Percentiles rank a stretch among this genome's conserved stretches.
Conservation (phyloP, 2,329 filamentous ascomycete genomes). For the Aspergillus hiratsukae region DNA sequence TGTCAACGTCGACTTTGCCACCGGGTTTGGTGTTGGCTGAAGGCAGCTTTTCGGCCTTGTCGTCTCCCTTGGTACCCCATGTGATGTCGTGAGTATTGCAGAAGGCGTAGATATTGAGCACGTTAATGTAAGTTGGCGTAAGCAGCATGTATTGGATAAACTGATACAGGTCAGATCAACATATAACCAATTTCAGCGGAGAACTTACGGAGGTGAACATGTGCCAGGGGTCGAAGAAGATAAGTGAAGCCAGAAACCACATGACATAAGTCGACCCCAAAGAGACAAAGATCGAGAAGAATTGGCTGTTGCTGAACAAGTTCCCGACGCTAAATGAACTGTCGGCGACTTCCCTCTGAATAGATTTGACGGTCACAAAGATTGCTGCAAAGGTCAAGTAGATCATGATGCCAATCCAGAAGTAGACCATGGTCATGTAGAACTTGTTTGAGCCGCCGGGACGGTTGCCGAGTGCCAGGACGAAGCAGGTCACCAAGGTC, state of each 20-base stretch:
- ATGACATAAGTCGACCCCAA: slow-evolving; percentile 88
- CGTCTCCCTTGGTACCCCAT: slow-evolving; percentile 97
- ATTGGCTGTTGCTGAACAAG: slow-evolving; percentile 81
- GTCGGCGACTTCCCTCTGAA: slow-evolving; percentile 64
- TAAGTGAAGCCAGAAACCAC: slow-evolving; percentile 82
- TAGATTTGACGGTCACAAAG: slow-evolving; percentile 85
- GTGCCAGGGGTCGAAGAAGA: slow-evolving; percentile 99
- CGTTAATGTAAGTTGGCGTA: slow-evolving; percentile 95
- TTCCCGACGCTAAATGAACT: slow-evolving; percentile 63
- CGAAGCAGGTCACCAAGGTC: slow-evolving; percentile 89
- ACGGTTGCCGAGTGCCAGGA: slow-evolving; percentile 88
- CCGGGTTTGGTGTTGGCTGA: slow-evolving; percentile 87
- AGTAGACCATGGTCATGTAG: slow-evolving; percentile 97
- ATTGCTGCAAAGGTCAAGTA: slow-evolving; percentile 93
- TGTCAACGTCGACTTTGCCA: slow-evolving; percentile 86
- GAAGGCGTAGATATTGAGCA: slow-evolving; percentile 98
- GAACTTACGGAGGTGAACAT: slow-evolving; percentile 73
- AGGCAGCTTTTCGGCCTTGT: slow-evolving; percentile 86
- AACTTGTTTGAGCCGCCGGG: slow-evolving; percentile 90
- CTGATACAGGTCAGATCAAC: slow-evolving; percentile 26
- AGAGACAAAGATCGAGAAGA: slow-evolving; percentile 90
- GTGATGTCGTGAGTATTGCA: slow-evolving; percentile 98
- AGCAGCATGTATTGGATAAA: slow-evolving; percentile 92
- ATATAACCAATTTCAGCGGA: not conserved
- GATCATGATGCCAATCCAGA: slow-evolving; percentile 94